Evolutionary conservation across 768 basidiomycete species (phyloP).

Genomic region (Holtermanniella nyarrowii): DNA sequence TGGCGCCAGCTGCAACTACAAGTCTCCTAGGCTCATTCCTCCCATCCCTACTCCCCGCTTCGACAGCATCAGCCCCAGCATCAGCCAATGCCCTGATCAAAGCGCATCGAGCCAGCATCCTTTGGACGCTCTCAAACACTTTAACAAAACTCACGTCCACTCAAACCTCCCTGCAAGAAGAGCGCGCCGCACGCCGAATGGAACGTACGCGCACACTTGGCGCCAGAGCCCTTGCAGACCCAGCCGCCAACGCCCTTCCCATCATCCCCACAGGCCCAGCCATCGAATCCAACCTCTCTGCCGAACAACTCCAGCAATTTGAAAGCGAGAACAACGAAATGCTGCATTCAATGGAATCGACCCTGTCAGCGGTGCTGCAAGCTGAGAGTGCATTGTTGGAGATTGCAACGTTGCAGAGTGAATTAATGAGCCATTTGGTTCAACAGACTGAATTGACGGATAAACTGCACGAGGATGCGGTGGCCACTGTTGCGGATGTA

Average conservation of each 20-base stretch:
- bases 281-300: constrained; percentile 16
- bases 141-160: constrained; percentile 67
- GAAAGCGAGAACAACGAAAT: constrained; percentile 84
- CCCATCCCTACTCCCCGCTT: constrained; percentile 50
- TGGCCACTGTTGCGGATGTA: constrained; percentile 71
- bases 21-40: constrained; percentile 54
- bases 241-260: constrained; percentile 23
- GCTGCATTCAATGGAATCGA: constrained; percentile 70
- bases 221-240: constrained; percentile 47
- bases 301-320: constrained; percentile 63
- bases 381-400: constrained; percentile 87
- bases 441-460: constrained; percentile 87
- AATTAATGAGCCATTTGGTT: constrained; percentile 76
- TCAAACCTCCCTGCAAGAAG: constrained; percentile 86
- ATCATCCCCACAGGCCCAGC: constrained; percentile 65
- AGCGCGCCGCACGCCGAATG: constrained; percentile 74
- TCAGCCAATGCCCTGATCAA: constrained; percentile 55
- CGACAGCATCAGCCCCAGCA: constrained; percentile 47
- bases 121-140: constrained; percentile 77
- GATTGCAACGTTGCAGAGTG: constrained; percentile 84
- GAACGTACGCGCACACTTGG: constrained; percentile 77
- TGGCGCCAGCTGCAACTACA: neutral
- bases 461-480: constrained; percentile 86
- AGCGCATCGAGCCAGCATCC: constrained; percentile 86
- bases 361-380: constrained; percentile 76